These are phyloP conservation scores for Boletus sp. DNA, from an alignment of 1,284 basidiomycete genomes.

Conservation along the genomic window DNA sequence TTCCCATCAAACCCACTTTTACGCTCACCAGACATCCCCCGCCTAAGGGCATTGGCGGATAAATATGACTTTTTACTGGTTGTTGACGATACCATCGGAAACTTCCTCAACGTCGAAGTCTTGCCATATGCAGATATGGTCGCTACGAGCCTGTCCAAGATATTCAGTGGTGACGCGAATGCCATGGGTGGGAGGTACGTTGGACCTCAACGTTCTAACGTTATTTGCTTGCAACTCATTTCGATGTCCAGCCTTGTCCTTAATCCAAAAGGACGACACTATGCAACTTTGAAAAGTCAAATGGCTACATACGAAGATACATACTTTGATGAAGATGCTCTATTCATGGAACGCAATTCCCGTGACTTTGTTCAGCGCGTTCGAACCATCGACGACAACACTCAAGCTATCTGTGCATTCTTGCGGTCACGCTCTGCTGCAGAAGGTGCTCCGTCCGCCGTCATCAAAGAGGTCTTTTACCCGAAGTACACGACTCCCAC, in stretches of 20 bases:
- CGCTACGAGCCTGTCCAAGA: slow-evolving; percentile 91
- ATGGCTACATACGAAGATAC: slow-evolving; percentile 80
- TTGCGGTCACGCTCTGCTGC: slow-evolving; percentile 60
- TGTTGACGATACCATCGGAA: slow-evolving; percentile 95
- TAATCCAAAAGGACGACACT: slow-evolving; percentile 76
- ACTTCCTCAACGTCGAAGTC: slow-evolving; percentile 94
- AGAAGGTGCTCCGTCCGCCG: slow-evolving; percentile 32
- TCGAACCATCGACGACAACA: slow-evolving; percentile 76
- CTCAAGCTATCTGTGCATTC: slow-evolving; percentile 78
- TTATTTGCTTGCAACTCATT: slow-evolving; percentile 1
- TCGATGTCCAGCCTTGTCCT: slow-evolving; percentile 58
- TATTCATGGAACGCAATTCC: slow-evolving; percentile 97
- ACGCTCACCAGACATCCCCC: slow-evolving; percentile 76
- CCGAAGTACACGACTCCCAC: slow-evolving; percentile 78
- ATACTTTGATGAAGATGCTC: slow-evolving; percentile 90
- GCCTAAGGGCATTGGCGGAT: slow-evolving; percentile 80
- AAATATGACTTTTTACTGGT: slow-evolving; percentile 86
- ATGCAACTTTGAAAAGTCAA: slow-evolving; percentile 58
- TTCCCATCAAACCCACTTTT: slow-evolving; percentile 95
- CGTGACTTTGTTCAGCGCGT: slow-evolving; percentile 85
- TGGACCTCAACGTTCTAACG: background rate
- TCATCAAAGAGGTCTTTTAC: slow-evolving; percentile 84
- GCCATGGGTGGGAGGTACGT: slow-evolving; percentile 95
- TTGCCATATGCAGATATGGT: slow-evolving; percentile 88
- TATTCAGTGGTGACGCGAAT: slow-evolving; percentile 94